Evolutionary conservation across 2,329 filamentous ascomycete species (phyloP).

Genomic region (Rhinocladiella mackenziei): DNA sequence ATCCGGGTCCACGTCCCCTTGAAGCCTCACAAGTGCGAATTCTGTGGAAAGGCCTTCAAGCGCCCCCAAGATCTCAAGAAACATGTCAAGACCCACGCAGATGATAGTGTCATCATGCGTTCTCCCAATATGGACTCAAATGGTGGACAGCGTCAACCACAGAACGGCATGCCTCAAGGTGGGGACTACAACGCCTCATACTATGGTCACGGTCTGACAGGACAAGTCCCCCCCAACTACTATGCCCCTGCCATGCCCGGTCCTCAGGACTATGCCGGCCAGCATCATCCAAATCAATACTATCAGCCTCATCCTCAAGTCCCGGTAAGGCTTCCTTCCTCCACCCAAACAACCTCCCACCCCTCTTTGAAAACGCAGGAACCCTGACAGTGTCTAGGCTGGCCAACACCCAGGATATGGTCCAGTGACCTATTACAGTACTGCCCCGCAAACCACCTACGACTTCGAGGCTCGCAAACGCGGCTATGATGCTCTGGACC

Average conservation of each 20-base stretch:
- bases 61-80: conserved; percentile 98
- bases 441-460: conserved; percentile 63
- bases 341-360: no score
- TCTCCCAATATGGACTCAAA: conserved; percentile 56
- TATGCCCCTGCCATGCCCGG: conserved; percentile 29
- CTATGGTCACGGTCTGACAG: conserved; percentile 28
- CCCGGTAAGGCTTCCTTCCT: no score
- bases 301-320: conserved; percentile 29
- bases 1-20: conserved; percentile 98
- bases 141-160: conserved; percentile 38
- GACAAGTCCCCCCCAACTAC: conserved; percentile 29
- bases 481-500: conserved; percentile 80
- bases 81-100: conserved; percentile 97
- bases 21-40: conserved; percentile 98
- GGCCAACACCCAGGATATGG: conserved; percentile 57
- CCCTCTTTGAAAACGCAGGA: no score
- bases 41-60: conserved; percentile 99
- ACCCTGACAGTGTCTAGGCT: no score
- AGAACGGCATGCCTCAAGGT: conserved; percentile 28
- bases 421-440: conserved; percentile 74
- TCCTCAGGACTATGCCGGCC: conserved; percentile 29
- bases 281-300: conserved; percentile 30
- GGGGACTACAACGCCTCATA: conserved; percentile 28
- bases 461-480: conserved; percentile 75
- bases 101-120: conserved; percentile 75